Conservation (phyloP, 495 filamentous ascomycete genomes). For the Hypoxylon subgilvum region DNA sequence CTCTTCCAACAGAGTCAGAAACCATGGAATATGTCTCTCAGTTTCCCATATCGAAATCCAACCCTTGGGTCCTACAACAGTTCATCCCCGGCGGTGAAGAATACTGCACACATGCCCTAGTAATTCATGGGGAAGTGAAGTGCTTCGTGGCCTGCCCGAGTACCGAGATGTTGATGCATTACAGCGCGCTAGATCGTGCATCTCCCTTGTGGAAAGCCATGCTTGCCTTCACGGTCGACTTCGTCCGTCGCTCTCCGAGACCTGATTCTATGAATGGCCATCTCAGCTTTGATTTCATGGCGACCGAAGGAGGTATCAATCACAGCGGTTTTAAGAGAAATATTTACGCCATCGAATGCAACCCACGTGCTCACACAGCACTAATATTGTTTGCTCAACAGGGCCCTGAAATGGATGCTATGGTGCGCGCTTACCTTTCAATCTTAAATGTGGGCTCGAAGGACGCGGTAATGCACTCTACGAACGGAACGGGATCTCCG, state of each 20-base stretch:
- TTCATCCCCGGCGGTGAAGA: conserved; percentile 63
- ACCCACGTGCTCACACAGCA: conserved; percentile 66
- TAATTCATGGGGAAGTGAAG: conserved; percentile 64
- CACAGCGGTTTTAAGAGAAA: conserved; percentile 28
- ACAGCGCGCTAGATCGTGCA: conserved; percentile 60
- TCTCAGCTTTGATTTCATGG: conserved; percentile 69
- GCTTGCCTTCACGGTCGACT: conserved; percentile 63
- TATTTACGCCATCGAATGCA: conserved; percentile 67
- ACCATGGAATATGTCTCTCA: conserved; percentile 61
- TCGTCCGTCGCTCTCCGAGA: conserved; percentile 54
- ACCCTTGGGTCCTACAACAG: conserved; percentile 73
- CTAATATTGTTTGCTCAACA: conserved; percentile 56
- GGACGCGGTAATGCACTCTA: background rate
- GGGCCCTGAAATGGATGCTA: conserved; percentile 40
- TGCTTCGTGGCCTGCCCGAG: conserved; percentile 69
- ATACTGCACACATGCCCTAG: conserved; percentile 72
- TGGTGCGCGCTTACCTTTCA: conserved; percentile 47
- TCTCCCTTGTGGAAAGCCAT: conserved; percentile 63
- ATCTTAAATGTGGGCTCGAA: conserved; percentile 34
- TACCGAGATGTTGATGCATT: conserved; percentile 65
- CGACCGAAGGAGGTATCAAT: conserved; percentile 42
- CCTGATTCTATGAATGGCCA: conserved; percentile 67
- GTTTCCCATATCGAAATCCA: conserved; percentile 60
- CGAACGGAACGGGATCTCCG: background rate
- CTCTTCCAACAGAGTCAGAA: conserved; percentile 56